phyloP scores from a whole-genome alignment of 495 filamentous ascomycete species.

The Lepraria neglecta region DNA sequence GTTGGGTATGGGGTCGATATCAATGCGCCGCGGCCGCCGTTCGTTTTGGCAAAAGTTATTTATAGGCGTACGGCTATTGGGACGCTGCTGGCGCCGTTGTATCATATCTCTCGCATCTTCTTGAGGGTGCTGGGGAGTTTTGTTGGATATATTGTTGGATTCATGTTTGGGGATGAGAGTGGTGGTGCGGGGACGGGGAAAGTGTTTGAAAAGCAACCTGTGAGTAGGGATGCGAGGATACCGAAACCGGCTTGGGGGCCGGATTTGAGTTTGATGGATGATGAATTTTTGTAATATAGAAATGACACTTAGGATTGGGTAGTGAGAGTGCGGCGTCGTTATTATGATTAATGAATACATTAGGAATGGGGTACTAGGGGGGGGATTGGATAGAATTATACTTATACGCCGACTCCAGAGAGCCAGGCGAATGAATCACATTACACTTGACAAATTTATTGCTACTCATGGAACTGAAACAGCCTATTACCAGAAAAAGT shows the following conservation, averaged over 20 bases:
- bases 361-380: background rate
- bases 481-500: too few relatives aligned
- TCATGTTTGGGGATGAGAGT: slow-evolving; percentile 14
- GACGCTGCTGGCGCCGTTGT: background rate
- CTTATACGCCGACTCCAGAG: too few relatives aligned
- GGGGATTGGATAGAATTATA: too few relatives aligned
- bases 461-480: too few relatives aligned
- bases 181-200: background rate
- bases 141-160: slow-evolving; percentile 23
- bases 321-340: too few relatives aligned
- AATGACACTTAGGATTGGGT: background rate
- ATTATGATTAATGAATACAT: background rate
- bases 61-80: slow-evolving; percentile 31
- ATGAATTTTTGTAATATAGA: slow-evolving; percentile 26
- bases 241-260: slow-evolving; percentile 22
- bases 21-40: slow-evolving; percentile 43
- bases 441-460: too few relatives aligned
- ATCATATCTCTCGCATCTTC: background rate
- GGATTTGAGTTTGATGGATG: slow-evolving; percentile 28
- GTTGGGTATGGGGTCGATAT: slow-evolving; percentile 44
- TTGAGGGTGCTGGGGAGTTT: background rate
- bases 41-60: slow-evolving; percentile 43
- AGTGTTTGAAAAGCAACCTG: slow-evolving; percentile 4
- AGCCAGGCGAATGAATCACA: too few relatives aligned
- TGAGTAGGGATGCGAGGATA: slow-evolving; percentile 20